Base-by-base conservation (phyloP, 371 early-diverging fungal genomes). In the Fennellomyces sp. region DNA sequence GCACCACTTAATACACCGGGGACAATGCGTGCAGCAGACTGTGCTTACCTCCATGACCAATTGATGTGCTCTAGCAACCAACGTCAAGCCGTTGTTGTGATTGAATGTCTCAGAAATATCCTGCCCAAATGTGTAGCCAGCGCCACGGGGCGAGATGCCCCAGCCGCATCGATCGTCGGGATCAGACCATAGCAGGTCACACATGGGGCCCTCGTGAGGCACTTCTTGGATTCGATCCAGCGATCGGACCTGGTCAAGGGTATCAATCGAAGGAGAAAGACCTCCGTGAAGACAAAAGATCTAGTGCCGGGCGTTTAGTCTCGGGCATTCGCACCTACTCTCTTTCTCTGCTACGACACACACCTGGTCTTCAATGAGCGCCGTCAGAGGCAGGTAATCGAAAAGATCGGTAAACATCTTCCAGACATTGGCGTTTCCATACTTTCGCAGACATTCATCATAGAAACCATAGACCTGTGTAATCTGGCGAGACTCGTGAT, bases 391-490 rank as follows among this genome's bases (percentile, higher is more conserved):
- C 56, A 99, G 74, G 72, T 93, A 98, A 75, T 99, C 99, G 81
- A 99, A 99, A 26, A 99, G 91, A 64, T 97, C 94, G 63, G 97
- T 97, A 80, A 98, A 99, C 80, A 94, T 90, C 73, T 96, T 97
- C 99, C 99, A 99, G 30, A 99, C 99, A 70, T 95, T 94, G 26
- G 93, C 91, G 65, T 95, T 97, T 29, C 97, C 98, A 74, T 98
- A 99, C 81, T 99, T 99, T 72, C 91, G 88, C 61, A 94, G 90
- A 79, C 99, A 73, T 52, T 76, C 81, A 73, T 87, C 97, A 82
- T 97, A 99, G 72, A 99, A 99, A 33, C 99, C 99, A 78, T 99
- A 99, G 26, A 99, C 98, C 73, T 99, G 96, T 25, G 99, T 99
- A 61, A 99, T 98, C 75, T 98, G 97, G 58, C 99, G 83, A 58